phyloP scores from a whole-genome alignment of 805 yeast species.

The Myxozyma kluyveri region DNA sequence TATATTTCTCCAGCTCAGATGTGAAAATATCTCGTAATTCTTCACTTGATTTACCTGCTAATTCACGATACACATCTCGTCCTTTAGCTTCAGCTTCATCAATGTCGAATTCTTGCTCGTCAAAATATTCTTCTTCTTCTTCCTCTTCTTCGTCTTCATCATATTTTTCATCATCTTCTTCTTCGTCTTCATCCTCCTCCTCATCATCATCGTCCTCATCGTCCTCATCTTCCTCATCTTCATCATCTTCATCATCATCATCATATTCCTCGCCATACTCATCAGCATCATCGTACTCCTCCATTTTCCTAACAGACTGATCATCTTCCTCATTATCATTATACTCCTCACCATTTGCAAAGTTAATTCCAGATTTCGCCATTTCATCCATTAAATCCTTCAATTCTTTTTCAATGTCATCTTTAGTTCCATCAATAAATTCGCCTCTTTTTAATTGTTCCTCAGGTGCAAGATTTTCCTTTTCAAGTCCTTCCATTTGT shows the following conservation, averaged over 20 bases:
- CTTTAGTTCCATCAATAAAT: too few species aligned
- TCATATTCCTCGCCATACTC: neutral
- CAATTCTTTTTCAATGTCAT: too few species aligned
- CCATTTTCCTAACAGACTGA: neutral
- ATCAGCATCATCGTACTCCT: neutral
- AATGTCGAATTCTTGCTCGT: neutral
- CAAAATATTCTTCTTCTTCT: neutral
- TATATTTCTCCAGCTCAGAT: neutral
- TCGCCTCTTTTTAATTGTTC: too few species aligned
- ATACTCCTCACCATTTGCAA: neutral
- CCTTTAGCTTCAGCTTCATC: neutral
- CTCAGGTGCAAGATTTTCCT: too few species aligned
- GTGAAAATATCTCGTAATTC: neutral
- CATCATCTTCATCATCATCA: neutral
- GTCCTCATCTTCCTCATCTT: neutral
- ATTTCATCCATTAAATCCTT: too few species aligned
- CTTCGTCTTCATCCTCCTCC: neutral
- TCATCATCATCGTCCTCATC: neutral
- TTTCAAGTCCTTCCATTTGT: too few species aligned
- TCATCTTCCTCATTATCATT: neutral
- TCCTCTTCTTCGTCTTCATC: neutral
- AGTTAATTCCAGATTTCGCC: neutral
- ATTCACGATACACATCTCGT: neutral
- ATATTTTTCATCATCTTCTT: neutral
- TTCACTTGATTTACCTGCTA: neutral